Base-by-base conservation (phyloP, 768 basidiomycete genomes). In the Suillus subalutaceus region DNA sequence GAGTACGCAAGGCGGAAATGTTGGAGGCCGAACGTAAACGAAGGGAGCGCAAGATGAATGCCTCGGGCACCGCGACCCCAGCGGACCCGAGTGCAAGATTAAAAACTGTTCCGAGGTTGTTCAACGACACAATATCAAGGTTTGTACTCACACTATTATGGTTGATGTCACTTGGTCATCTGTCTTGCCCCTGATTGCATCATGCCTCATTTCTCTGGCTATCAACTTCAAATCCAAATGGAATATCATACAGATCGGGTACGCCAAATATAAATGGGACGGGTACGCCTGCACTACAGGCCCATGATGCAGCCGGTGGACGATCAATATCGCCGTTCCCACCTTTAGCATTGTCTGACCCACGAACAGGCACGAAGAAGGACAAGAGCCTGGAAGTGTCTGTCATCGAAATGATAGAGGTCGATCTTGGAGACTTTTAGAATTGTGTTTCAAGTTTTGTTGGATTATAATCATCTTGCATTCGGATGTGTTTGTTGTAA, bases 371-470 rank as follows among this genome's bases (percentile, higher is more conserved):
- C 3, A 71, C 78, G 43, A 73, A 74, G 63, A 76, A 76, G 40
- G 71, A 75, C 65, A 83, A 84, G 71, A 79, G 80, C 23, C 81
- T 90, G 62, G 87, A 89, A 72, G 80, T 84, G 6, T 80, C 83
- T 23, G 75, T 92, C 46, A 84, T 90, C 68, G 87, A 90, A 58
- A 83, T 83, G 37, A 83, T 93, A 69, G 91, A 93, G 68, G 83
- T 93, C 66, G 91, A 93, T 75, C 80, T 93, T 55, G 91, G 91
- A 61, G 91, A 93, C 77, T 93, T 93, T 76, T 93, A 80, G 76
- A 72, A 52, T 60, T 56, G 12, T 57, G 18, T 65, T 56, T 63
- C 65, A 32, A 46, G 32, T 61, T 67, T 56, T 26, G 59, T 32
- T 63, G 37, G 20, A 64, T 63, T 43, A 30, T 37, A 35, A 20